Evolutionary conservation across 2,329 filamentous ascomycete genomes (phyloP).

Genomic region (Huntiella moniliformis): DNA sequence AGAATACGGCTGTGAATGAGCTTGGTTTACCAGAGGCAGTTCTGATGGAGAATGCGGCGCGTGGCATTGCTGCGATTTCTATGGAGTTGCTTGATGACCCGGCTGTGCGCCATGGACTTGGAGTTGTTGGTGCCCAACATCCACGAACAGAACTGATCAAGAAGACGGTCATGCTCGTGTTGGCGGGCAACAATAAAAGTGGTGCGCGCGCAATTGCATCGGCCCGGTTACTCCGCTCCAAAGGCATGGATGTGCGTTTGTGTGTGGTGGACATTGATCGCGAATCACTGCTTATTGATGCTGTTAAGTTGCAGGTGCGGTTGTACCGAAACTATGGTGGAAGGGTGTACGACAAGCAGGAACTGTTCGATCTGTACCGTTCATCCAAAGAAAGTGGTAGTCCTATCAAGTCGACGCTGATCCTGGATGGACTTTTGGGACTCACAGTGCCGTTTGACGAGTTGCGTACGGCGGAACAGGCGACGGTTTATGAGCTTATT

Average conservation of each 20-base stretch:
- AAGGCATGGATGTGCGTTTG: slow-evolving; percentile 61
- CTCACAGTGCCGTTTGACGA: slow-evolving; percentile 80
- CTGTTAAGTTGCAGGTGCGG: slow-evolving; percentile 61
- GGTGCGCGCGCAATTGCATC: slow-evolving; percentile 72
- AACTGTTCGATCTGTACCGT: slow-evolving; percentile 41
- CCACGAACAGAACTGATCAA: slow-evolving; percentile 16
- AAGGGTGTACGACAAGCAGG: slow-evolving; percentile 42
- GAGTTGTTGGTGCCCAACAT: slow-evolving; percentile 20
- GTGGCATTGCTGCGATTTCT: slow-evolving; percentile 72
- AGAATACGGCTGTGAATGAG: slow-evolving; percentile 77
- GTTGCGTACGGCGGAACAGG: slow-evolving; percentile 62
- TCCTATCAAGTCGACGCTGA: slow-evolving; percentile 45
- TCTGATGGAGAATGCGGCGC: slow-evolving; percentile 78
- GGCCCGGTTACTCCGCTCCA: slow-evolving; percentile 69
- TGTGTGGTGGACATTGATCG: slow-evolving; percentile 74
- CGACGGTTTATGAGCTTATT: slow-evolving; percentile 72
- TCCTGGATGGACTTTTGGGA: slow-evolving; percentile 77
- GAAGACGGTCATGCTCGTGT: slow-evolving; percentile 40
- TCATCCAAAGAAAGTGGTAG: slow-evolving; percentile 19
- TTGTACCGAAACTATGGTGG: slow-evolving; percentile 73
- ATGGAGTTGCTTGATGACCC: slow-evolving; percentile 47
- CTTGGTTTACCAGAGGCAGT: slow-evolving; percentile 75
- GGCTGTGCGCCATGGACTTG: slow-evolving; percentile 36
- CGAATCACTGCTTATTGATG: slow-evolving; percentile 62
- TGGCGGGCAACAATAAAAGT: slow-evolving; percentile 91